A percentile compares a stretch with the other conserved stretches of the same genome.
Conservation (phyloP, 1,284 basidiomycete species). For the Microbotryum scabiosae region DNA sequence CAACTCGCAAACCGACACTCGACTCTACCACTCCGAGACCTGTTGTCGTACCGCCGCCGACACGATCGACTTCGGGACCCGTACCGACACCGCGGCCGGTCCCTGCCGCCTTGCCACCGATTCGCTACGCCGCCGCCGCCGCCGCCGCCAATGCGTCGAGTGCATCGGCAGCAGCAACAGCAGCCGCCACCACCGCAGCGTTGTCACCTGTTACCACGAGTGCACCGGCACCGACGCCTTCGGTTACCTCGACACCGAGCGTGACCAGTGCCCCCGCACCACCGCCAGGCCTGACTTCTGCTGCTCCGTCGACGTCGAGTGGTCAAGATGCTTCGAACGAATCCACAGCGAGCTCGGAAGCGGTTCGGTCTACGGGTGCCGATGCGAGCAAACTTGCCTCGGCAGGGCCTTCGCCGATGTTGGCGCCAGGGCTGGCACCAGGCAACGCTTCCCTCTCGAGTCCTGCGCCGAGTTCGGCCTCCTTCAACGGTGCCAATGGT, state of each 20-base stretch:
- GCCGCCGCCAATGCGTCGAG: slow-evolving; percentile 54
- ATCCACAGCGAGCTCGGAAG: slow-evolving; percentile 6
- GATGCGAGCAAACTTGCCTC: slow-evolving; percentile 9
- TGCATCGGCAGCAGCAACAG: slow-evolving; percentile 11
- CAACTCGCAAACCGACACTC: slow-evolving; percentile 33
- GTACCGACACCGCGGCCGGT: slow-evolving; percentile 37
- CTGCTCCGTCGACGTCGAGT: background rate
- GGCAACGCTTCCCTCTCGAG: slow-evolving; percentile 14
- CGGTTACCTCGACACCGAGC: background rate
- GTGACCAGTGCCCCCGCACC: background rate
- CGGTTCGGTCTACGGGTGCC: slow-evolving; percentile 1
- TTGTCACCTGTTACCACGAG: background rate
- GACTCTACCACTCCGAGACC: slow-evolving; percentile 32
- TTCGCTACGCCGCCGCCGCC: slow-evolving; percentile 83
- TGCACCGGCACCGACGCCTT: background rate
- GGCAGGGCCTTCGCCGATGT: background rate
- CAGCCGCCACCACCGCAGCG: slow-evolving; percentile 4
- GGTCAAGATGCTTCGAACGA: background rate
- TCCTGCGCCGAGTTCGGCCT: slow-evolving; percentile 19
- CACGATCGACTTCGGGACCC: slow-evolving; percentile 28
- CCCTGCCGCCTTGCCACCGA: slow-evolving; percentile 55
- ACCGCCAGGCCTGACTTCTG: slow-evolving; percentile 1
- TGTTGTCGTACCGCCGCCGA: slow-evolving; percentile 22
- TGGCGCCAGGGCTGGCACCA: slow-evolving; percentile 1
- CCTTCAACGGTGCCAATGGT: background rate